These are phyloP conservation scores for Dovyalis caffra DNA, from an alignment of 345 rosid genomes.

Conservation along the genomic window DNA sequence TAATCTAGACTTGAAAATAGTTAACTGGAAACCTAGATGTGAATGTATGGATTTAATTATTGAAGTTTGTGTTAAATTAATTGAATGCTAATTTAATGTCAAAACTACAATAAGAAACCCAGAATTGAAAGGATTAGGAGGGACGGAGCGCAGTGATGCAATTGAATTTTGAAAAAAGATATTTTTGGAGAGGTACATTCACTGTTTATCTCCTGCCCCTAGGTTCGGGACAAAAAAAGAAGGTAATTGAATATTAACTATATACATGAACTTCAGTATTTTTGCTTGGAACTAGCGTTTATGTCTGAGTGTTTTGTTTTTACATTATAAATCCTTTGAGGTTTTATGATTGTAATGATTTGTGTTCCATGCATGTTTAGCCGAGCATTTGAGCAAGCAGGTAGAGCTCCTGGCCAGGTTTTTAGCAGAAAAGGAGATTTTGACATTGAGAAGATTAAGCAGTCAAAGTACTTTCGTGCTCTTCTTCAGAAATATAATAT, in stretches of 20 bases:
- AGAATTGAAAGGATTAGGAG: no score
- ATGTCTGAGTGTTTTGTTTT: not conserved
- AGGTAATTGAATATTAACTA: not conserved
- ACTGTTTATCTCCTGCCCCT: no score
- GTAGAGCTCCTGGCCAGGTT: slow-evolving; percentile 51
- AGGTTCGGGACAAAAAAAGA: no score
- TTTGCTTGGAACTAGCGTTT: not conserved
- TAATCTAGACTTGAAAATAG: not conserved
- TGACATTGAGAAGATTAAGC: slow-evolving; percentile 61
- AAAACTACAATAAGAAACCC: no score
- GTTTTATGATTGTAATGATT: slow-evolving; percentile 6
- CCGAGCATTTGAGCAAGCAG: slow-evolving; percentile 73
- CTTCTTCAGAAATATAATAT: slow-evolving; percentile 50
- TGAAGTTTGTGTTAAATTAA: not conserved
- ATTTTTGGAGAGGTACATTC: no score
- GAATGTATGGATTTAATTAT: not conserved
- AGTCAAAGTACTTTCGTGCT: slow-evolving; percentile 57
- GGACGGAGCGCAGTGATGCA: no score
- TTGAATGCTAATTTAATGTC: no score
- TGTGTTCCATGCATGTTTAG: slow-evolving; percentile 36
- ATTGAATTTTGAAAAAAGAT: no score
- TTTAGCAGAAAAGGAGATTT: slow-evolving; percentile 49
- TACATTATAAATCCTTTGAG: not conserved
- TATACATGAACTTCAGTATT: not conserved
- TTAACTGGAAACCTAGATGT: not conserved